Percentiles rank a stretch among this genome's conserved stretches.
Evolutionary conservation across 768 basidiomycete genomes (phyloP).

Genomic region (Ramaria sp.): DNA sequence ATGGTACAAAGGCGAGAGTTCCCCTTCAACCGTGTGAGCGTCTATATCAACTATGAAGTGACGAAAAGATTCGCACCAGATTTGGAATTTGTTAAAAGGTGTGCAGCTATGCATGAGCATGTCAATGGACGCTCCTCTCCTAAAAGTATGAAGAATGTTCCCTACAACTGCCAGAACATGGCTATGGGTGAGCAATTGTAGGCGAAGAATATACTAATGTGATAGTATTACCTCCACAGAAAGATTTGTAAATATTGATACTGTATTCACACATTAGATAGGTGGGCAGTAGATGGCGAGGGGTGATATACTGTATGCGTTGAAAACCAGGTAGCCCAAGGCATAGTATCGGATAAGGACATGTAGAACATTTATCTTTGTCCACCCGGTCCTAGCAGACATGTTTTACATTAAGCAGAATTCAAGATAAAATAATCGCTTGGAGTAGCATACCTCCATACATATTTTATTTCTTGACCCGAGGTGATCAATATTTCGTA

Average conservation of each 20-base stretch:
- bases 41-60: background rate
- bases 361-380: background rate
- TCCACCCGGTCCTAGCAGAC: background rate
- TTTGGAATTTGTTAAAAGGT: background rate
- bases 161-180: background rate
- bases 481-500: background rate
- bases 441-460: background rate
- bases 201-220: background rate
- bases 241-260: background rate
- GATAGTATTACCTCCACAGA: background rate
- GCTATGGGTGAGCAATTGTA: background rate
- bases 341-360: constrained; percentile 1
- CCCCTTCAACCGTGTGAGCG: background rate
- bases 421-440: background rate
- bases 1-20: background rate
- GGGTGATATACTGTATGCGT: background rate
- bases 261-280: background rate
- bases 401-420: background rate
- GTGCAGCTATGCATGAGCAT: background rate
- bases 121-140: background rate
- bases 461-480: background rate
- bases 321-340: background rate
- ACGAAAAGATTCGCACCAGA: background rate
- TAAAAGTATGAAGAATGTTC: background rate
- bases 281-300: background rate